Evolutionary conservation across 2,329 filamentous ascomycete genomes (phyloP).

Genomic region (Didymella sp.): DNA sequence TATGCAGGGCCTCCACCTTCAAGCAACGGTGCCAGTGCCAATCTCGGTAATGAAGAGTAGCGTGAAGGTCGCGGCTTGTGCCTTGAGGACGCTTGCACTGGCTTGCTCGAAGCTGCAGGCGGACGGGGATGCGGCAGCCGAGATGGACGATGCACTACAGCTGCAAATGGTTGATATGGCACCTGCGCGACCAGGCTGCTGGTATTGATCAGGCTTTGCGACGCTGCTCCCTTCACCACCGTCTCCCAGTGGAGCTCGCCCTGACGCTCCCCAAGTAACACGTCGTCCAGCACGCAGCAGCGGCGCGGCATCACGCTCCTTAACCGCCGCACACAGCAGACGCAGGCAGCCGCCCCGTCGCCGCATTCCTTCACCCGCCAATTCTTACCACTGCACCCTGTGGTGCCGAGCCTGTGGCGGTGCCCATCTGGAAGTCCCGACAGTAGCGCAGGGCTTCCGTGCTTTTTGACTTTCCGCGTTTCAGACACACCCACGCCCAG

Average conservation of each 20-base stretch:
- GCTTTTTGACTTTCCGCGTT: constrained; percentile 18
- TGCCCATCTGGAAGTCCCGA: background rate
- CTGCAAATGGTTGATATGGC: background rate
- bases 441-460: constrained; percentile 7
- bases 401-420: constrained; percentile 5
- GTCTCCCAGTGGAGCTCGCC: constrained; percentile 15
- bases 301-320: constrained; percentile 5
- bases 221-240: constrained; percentile 29
- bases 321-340: constrained; percentile 1
- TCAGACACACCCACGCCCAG: constrained; percentile 12
- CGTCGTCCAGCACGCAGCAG: constrained; percentile 3
- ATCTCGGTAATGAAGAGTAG: constrained; percentile 15
- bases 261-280: constrained; percentile 1
- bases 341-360: background rate
- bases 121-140: constrained; percentile 22
- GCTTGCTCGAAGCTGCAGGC: background rate
- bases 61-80: constrained; percentile 16
- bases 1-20: constrained; percentile 10
- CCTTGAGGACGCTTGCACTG: constrained; percentile 1
- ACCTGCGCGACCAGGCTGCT: constrained; percentile 6
- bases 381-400: background rate
- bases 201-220: constrained; percentile 17
- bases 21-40: constrained; percentile 12
- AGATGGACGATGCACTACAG: constrained; percentile 9
- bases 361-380: constrained; percentile 9